Base-by-base conservation (phyloP, 2,329 filamentous ascomycete genomes). In the Fusarium protoensiforme region DNA sequence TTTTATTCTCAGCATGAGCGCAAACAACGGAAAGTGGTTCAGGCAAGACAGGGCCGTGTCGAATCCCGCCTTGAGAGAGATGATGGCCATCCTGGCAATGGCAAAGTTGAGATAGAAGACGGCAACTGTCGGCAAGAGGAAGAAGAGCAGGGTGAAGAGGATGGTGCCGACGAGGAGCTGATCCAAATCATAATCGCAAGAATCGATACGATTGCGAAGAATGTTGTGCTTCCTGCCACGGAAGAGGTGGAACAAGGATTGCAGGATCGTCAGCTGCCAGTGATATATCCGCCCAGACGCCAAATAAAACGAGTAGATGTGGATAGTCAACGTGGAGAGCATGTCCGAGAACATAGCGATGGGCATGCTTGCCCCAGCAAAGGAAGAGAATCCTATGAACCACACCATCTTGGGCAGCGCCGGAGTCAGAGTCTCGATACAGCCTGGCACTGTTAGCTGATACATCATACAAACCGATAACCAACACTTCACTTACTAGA, bases 51-150 rank as follows among this genome's bases (percentile, higher is more conserved):
- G 88, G 77, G 95, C 88, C 3, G 96, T 98, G 83, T 99, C 96
- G 65, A 99, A 91, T 18, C 90, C 88, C 14, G 96, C 97, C 82
- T 98, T 99, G 70, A 98, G 85, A 14, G 92, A 92, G 72, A 99
- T 99, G 75, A 98, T 98, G 72, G 92, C 91, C 93, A 99, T 98
- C 58, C 97, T 90, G 38, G 96, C 95, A 70, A 94, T 91, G 56
- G 97, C 96, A 84, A 99, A 99, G 46, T 97, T 98, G 68, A 98
- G 87, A 80, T 99, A 99, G 81, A 98, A 99, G 48, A 99, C 96
- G 61, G 96, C 91, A 27, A 99, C 95, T 0, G 96, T 99, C 0
- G 96, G 96, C 5, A 99, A 87, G 18, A 99, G 87, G 81, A 98
- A 99, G 84, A 97, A 97, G 2, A 99, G 89, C 9, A 99, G 86